Conservation (phyloP, 2,329 filamentous ascomycete species). For the Fonsecaea monophora region DNA sequence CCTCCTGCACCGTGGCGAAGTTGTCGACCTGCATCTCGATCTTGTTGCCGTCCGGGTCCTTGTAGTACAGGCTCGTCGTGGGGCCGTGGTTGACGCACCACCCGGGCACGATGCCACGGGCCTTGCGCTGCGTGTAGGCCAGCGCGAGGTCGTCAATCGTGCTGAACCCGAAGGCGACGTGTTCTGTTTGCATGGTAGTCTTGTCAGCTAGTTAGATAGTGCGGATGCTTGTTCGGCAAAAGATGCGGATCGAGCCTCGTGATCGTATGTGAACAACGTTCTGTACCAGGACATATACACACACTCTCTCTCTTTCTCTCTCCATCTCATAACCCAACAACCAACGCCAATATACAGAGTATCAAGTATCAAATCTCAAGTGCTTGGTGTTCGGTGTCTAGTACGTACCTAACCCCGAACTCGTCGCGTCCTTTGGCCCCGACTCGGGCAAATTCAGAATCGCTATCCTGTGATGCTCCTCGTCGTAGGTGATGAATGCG, state of each 20-base stretch:
- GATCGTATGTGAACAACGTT: no score
- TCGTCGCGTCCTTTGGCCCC: neutral
- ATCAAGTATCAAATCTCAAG: no score
- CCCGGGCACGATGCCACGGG: constrained; percentile 41
- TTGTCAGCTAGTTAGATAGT: no score
- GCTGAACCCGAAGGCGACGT: constrained; percentile 6
- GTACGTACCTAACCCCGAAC: constrained; percentile 4
- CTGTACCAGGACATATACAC: no score
- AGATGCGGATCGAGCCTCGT: no score
- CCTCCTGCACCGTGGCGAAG: constrained; percentile 40
- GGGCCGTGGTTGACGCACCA: constrained; percentile 58
- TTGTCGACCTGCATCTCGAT: constrained; percentile 58
- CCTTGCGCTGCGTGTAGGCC: constrained; percentile 46
- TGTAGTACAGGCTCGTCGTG: constrained; percentile 58
- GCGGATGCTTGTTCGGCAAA: no score
- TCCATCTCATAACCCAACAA: no score
- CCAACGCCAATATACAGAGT: no score
- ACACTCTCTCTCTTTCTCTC: no score
- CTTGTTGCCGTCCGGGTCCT: constrained; percentile 58
- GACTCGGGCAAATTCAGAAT: constrained; percentile 44
- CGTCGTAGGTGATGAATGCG: constrained; percentile 16
- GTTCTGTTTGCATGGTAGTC: neutral
- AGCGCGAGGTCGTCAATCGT: constrained; percentile 38
- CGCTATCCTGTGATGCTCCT: constrained; percentile 51
- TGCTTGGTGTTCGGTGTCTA: no score